These are phyloP conservation scores for Camellia japonica DNA, from an alignment of 148 eudicot species.

Conservation along the genomic window DNA sequence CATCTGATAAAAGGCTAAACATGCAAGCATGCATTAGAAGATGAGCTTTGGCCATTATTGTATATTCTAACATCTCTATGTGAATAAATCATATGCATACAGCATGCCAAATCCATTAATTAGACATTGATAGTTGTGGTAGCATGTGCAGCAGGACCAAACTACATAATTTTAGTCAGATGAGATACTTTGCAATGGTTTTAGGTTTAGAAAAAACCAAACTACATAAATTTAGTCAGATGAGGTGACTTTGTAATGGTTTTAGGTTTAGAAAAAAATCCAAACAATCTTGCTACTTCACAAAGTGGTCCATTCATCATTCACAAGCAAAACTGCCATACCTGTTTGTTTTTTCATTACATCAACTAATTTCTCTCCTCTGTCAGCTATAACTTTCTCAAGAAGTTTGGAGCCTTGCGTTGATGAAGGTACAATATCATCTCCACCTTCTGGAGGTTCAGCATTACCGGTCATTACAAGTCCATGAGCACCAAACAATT, in stretches of 20 bases:
- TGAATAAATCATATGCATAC: too few relatives aligned
- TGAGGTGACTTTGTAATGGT: too few relatives aligned
- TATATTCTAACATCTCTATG: too few relatives aligned
- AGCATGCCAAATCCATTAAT: too few relatives aligned
- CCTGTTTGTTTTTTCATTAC: slow-evolving; percentile 22
- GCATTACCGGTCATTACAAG: background rate
- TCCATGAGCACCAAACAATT: background rate
- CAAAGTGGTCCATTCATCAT: background rate
- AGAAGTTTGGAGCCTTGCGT: slow-evolving; percentile 14
- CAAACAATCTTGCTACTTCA: background rate
- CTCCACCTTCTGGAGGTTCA: slow-evolving; percentile 17
- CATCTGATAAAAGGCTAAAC: too few relatives aligned
- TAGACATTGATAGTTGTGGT: background rate
- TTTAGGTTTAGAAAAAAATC: too few relatives aligned
- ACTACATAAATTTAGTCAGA: slow-evolving; percentile 1
- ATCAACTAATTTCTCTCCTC: background rate
- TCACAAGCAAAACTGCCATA: slow-evolving; percentile 17
- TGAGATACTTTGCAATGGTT: too few relatives aligned
- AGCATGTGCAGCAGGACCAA: background rate
- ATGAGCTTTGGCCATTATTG: too few relatives aligned
- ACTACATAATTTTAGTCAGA: background rate
- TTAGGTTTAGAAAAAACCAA: too few relatives aligned
- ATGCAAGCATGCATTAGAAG: too few relatives aligned
- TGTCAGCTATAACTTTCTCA: slow-evolving; percentile 7
- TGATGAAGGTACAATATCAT: slow-evolving; percentile 16